Evolutionary conservation across 2,329 filamentous ascomycete genomes (phyloP), one percentile per base, ranked within the genome.

Genomic region (Microcyclospora pomicola): DNA sequence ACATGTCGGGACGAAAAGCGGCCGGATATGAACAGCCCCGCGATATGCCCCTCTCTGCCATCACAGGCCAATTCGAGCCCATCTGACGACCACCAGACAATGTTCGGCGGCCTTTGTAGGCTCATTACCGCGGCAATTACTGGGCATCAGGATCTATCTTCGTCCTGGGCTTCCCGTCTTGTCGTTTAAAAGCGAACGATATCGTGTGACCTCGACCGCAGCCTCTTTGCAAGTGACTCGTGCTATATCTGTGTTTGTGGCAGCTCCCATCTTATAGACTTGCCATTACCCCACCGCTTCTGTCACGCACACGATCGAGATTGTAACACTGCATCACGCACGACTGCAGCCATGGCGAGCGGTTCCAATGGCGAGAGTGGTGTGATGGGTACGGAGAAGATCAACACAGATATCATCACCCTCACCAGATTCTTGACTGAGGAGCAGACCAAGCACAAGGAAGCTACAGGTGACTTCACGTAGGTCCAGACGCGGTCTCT

Each of bases 391-490:
- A 58, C 65, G 51, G 85, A 93, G 67, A 80, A 81, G 61, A 78
- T 98, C 68, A 95, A 96, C 71, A 92, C 84, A 45, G 77, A 95
- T 63, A 96, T 98, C 58, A 73, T 96, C 59, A 96, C 91, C 39
- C 77, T 98, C 52, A 95, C 91, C 31, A 76, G 91, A 45, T 94
- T 91, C 71, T 73, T 98, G 53, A 96, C 86, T 24, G 91, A 98
- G 68, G 87, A 95, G 68, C 91, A 98, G 63, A 66, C 72, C 45
- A 95, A 95, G 65, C 78, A 92, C 67, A 80, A 81, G 59, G 86
- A 96, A 61, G 91, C 91, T 38, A 95, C 87, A 11, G 91, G 91
- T 68, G 91, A 98, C 67, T 98, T 98, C 67, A 98, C 91, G 85
- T 94, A 72, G 44, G 81, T 65, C 15, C 19, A 33, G 16, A 41